Base-by-base conservation (phyloP, 2,329 filamentous ascomycete species). In the Neoarthrinium moseri region DNA sequence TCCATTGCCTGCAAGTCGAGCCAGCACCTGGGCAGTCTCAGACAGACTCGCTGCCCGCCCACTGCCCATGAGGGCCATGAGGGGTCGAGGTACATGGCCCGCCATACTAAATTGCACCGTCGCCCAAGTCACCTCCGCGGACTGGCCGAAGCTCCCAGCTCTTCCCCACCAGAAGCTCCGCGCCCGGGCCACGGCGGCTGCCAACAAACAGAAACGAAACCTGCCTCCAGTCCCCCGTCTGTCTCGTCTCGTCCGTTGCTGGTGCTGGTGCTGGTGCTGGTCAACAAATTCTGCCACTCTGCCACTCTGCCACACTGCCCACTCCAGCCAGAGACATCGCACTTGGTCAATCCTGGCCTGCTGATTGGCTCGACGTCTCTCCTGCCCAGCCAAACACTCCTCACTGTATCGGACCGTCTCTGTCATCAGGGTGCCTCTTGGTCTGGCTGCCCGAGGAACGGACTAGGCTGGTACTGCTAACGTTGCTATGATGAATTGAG, bases 131-230 rank as follows among this genome's bases (percentile, higher is more conserved):
- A 20, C 17, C 15, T n/a, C 23, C 11, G 17, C 7, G 8, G 8
- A 6, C 15, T 22, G 39, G n/a, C 29, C 18, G 21, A 26, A 33
- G 26, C 27, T 21, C 17, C 38, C 21, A n/a, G n/a, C n/a, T n/a
- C n/a, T 15, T 22, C 27, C 40, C 27, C 30, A 42, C 40, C 40
- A 21, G 17, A 30, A 43, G 40, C 40, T 43, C 40, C 40, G 40
- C 40, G 40, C 40, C 33, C 40, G 40, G 40, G 29, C 40, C 40
- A 43, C 40, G 40, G 38, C 40, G 40, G 23, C 10, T n/a, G 40
- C 40, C 40, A 43, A 33, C 27, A 34, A 18, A 26, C 20, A n/a
- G 15, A 41, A 11, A 29, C n/a, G 5, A 15, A 20, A 17, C n/a
- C n/a, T n/a, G n/a, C n/a, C n/a, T n/a, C n/a, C n/a, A n/a, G n/a